Base-by-base conservation (phyloP, 2,329 filamentous ascomycete genomes). In the Talaromyces albobiverticillius region DNA sequence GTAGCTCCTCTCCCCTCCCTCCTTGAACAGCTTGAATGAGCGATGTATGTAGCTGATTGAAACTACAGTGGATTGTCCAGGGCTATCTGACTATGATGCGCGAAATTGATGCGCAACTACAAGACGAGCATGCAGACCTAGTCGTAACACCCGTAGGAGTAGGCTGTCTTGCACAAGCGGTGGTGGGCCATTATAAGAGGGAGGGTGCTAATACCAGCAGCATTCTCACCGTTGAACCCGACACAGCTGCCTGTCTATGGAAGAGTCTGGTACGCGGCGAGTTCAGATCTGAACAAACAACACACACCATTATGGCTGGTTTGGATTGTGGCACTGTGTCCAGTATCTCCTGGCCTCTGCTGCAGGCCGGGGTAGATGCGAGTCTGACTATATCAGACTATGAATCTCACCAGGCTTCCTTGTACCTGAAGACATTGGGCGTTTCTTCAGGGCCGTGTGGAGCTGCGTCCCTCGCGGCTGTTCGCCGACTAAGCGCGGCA, bases 41-140 rank as follows among this genome's bases (percentile, higher is more conserved):
- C n/a, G n/a, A n/a, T n/a, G n/a, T n/a, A n/a, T n/a, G n/a, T n/a
- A n/a, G n/a, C n/a, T n/a, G n/a, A n/a, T n/a, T n/a, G n/a, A n/a
- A n/a, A n/a, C n/a, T n/a, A n/a, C n/a, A 82, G 68, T 91, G 86
- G 84, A 87, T 92, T 20, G 86, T 90, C 0, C 84, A 93, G 57
- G 89, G 89, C 0, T 94, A 93, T 62, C 77, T 77, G 4, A 90
- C 88, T 0, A 86, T 92, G 80, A 74, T 92, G 57, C 67, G 71
- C 3, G 89, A 94, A 64, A 74, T 83, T 0, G 86, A 90, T 47
- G 66, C 75, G 18, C 87, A 92, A 63, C 64, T 86, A 9, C 59
- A 72, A 0, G 67, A 64, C 1, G 61, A 73, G 0, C 59, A 63
- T 4, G 73, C 78, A 5, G 80, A 74, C 0, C 70, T 82, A 9